These are phyloP conservation scores for Penicillium steckii DNA, from an alignment of 495 filamentous ascomycete genomes.

Conservation along the genomic window DNA sequence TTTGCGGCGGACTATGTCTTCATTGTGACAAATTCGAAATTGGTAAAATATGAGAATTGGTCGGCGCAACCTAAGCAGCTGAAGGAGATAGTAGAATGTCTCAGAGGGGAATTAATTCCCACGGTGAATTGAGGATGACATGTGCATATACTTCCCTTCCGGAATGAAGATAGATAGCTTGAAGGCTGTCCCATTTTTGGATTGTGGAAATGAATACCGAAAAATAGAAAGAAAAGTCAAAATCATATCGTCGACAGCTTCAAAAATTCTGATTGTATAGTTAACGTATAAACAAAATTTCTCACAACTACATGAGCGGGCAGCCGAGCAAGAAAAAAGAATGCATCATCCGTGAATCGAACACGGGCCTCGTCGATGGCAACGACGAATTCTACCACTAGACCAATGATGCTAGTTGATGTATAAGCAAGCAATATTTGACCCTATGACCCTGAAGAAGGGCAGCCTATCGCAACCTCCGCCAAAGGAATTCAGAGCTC, in stretches of 20 bases:
- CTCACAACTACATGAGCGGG: too few species aligned
- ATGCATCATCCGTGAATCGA: constrained; percentile 59
- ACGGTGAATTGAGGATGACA: background rate
- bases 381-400: constrained; percentile 62
- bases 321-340: constrained; percentile 19
- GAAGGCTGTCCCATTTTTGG: too few species aligned
- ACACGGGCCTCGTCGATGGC: constrained; percentile 60
- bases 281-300: too few species aligned
- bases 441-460: background rate
- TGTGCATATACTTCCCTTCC: background rate
- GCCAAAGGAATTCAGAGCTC: constrained; percentile 16
- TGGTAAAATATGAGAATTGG: constrained; percentile 42
- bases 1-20: constrained; percentile 39
- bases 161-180: too few species aligned
- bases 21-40: constrained; percentile 33
- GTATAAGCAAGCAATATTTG: accelerated
- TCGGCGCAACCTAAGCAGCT: constrained; percentile 38
- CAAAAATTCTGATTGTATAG: too few species aligned
- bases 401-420: constrained; percentile 50
- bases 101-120: constrained; percentile 19
- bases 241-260: too few species aligned
- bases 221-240: too few species aligned
- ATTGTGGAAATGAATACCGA: too few species aligned
- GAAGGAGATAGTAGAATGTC: constrained; percentile 34
- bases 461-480: background rate